A percentile compares a stretch with the other conserved stretches of the same genome.
Conservation (phyloP, 2,329 filamentous ascomycete genomes). For the Fusarium hainanense region DNA sequence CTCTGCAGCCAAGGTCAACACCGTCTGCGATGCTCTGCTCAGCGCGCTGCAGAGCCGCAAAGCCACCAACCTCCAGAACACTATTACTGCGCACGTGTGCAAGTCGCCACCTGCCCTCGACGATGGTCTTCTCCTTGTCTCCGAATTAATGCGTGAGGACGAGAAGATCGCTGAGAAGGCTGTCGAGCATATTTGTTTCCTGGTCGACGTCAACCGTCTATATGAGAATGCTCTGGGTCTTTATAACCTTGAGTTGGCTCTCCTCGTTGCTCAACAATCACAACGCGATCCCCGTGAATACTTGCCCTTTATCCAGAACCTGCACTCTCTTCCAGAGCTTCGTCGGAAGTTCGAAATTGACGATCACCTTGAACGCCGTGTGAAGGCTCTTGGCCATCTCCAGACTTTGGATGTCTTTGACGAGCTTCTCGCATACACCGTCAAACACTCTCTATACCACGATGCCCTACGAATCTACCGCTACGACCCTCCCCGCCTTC, state of each 20-base stretch:
- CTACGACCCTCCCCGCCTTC: constrained; percentile 76
- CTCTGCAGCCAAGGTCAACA: constrained; percentile 76
- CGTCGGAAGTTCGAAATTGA: constrained; percentile 87
- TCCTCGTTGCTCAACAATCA: constrained; percentile 93
- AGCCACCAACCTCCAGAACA: constrained; percentile 81
- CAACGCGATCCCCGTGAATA: constrained; percentile 97
- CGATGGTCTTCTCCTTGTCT: constrained; percentile 82
- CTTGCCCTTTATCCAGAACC: constrained; percentile 88
- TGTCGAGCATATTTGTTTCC: constrained; percentile 96
- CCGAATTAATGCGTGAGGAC: constrained; percentile 75
- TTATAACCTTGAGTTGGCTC: constrained; percentile 89
- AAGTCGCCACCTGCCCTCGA: constrained; percentile 91
- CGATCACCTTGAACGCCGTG: constrained; percentile 80
- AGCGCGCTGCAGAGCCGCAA: constrained; percentile 71
- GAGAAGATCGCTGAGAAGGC: constrained; percentile 83
- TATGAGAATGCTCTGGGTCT: constrained; percentile 91
- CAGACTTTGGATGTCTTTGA: constrained; percentile 78
- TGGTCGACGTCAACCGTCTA: constrained; percentile 90
- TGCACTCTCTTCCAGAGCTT: constrained; percentile 78
- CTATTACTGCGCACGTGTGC: constrained; percentile 94
- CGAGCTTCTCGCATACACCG: constrained; percentile 80
- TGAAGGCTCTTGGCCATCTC: constrained; percentile 82
- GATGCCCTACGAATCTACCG: constrained; percentile 83
- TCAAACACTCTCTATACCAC: constrained; percentile 83
- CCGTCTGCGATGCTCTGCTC: constrained; percentile 87